phyloP scores from a whole-genome alignment of 371 early-diverging fungal genomes.

The Actinomortierella wolfii region DNA sequence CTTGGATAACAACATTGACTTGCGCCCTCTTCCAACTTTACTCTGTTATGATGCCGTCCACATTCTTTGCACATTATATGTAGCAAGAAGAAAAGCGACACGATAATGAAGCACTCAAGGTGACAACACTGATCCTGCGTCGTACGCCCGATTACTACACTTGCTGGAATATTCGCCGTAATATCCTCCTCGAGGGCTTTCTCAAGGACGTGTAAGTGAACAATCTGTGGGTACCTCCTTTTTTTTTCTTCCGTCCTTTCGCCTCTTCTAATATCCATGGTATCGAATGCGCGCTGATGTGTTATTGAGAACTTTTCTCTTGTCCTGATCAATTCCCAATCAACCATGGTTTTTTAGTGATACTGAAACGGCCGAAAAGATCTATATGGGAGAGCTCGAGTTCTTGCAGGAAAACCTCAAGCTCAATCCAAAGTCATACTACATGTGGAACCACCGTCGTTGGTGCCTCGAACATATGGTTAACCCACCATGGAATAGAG shows the following conservation, averaged over 20 bases:
- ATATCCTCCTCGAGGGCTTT: conserved; percentile 55
- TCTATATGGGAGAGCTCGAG: conserved; percentile 61
- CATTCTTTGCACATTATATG: not conserved
- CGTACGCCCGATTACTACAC: conserved; percentile 91
- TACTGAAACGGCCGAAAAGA: conserved; percentile 38
- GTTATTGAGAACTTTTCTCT: not conserved
- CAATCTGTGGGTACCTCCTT: not conserved
- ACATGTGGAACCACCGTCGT: conserved; percentile 94
- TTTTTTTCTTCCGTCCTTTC: not conserved
- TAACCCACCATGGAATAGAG: conserved; percentile 76
- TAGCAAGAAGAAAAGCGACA: conserved; percentile 43
- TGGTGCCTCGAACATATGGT: conserved; percentile 86
- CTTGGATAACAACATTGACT: no score
- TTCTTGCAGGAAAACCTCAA: conserved; percentile 67
- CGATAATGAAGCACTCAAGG: conserved; percentile 58
- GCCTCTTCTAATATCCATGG: no score
- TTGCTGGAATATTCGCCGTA: conserved; percentile 88
- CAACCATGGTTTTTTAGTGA: conserved; percentile 24
- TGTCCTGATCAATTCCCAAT: not conserved
- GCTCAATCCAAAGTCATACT: conserved; percentile 88
- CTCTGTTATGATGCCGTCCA: not conserved
- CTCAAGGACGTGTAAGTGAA: conserved; percentile 39
- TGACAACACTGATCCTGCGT: conserved; percentile 74
- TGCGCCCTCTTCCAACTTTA: no score
- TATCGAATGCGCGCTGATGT: not conserved